Evolutionary conservation across 202 grass and related monocot genomes (phyloP).

Genomic region (Digitaria exilis): DNA sequence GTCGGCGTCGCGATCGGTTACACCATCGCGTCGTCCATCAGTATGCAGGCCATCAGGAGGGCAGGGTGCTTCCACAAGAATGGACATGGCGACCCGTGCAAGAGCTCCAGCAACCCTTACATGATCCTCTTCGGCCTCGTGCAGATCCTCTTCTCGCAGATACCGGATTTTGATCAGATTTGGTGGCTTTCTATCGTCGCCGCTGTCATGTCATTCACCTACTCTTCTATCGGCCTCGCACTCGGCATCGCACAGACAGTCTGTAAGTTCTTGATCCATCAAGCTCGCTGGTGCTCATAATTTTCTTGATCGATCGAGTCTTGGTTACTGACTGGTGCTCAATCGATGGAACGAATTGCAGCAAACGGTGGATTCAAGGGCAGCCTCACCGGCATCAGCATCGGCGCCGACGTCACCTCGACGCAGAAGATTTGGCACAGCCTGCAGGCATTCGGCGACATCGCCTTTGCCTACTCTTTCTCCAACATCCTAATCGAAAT

Average conservation of each 20-base stretch:
- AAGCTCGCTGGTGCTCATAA: background rate
- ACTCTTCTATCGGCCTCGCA: conserved; percentile 51
- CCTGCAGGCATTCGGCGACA: conserved; percentile 87
- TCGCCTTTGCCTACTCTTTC: conserved; percentile 93
- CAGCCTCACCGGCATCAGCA: conserved; percentile 78
- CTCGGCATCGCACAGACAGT: conserved; percentile 42
- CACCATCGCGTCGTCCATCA: conserved; percentile 61
- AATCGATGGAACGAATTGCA: conserved; percentile 9
- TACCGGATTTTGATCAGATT: conserved; percentile 66
- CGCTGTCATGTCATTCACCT: conserved; percentile 56
- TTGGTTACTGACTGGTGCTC: background rate
- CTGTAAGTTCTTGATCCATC: background rate
- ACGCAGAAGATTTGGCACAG: conserved; percentile 74
- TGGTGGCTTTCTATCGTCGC: conserved; percentile 66
- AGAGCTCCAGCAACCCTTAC: conserved; percentile 32
- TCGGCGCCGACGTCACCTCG: conserved; percentile 47
- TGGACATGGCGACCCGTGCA: conserved; percentile 12
- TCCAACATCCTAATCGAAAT: conserved; percentile 93
- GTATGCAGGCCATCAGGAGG: conserved; percentile 59
- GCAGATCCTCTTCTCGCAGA: conserved; percentile 65
- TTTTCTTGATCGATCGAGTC: background rate
- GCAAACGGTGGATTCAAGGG: conserved; percentile 66
- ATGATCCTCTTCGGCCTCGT: conserved; percentile 57
- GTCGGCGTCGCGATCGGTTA: conserved; percentile 57
- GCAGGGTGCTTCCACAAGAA: conserved; percentile 47